Conservation (phyloP, 2,329 filamentous ascomycete species). For the Elsinoe fawcettii region DNA sequence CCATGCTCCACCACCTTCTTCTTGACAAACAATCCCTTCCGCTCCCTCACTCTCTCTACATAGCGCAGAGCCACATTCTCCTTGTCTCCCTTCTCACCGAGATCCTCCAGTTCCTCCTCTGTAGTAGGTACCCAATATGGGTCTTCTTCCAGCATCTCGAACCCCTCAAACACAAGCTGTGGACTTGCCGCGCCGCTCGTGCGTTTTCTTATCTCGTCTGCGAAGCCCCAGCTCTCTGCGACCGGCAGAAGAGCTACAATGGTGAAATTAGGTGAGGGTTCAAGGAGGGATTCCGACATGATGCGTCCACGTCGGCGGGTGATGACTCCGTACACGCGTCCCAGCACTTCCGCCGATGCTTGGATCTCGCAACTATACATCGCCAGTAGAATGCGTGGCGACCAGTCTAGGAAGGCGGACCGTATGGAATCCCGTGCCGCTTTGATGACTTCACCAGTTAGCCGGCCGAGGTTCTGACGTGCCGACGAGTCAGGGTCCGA, state of each 20-base stretch:
- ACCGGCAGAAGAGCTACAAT: conserved; percentile 83
- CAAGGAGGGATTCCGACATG: conserved; percentile 82
- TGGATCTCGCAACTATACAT: conserved; percentile 99
- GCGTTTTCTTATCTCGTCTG: conserved; percentile 91
- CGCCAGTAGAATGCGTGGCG: conserved; percentile 83
- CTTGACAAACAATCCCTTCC: conserved; percentile 83
- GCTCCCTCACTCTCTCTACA: conserved; percentile 76
- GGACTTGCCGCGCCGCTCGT: conserved; percentile 85
- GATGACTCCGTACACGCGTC: conserved; percentile 95
- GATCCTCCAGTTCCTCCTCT: conserved; percentile 90
- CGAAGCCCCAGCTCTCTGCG: conserved; percentile 91
- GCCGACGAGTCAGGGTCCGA: conserved; percentile 40
- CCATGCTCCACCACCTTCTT: conserved; percentile 66
- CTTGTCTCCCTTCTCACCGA: conserved; percentile 84
- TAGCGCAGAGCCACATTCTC: conserved; percentile 96
- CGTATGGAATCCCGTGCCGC: conserved; percentile 77
- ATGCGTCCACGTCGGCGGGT: conserved; percentile 86
- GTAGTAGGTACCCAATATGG: conserved; percentile 97
- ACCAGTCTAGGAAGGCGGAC: conserved; percentile 89
- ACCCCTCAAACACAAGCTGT: conserved; percentile 88
- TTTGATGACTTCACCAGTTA: conserved; percentile 91
- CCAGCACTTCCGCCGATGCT: conserved; percentile 86
- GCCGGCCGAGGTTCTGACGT: conserved; percentile 61
- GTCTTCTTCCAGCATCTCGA: conserved; percentile 88
- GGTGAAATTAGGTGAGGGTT: conserved; percentile 93